Evolutionary conservation across 306 rosid species (phyloP).

Genomic region (Psophocarpus tetragonolobus): DNA sequence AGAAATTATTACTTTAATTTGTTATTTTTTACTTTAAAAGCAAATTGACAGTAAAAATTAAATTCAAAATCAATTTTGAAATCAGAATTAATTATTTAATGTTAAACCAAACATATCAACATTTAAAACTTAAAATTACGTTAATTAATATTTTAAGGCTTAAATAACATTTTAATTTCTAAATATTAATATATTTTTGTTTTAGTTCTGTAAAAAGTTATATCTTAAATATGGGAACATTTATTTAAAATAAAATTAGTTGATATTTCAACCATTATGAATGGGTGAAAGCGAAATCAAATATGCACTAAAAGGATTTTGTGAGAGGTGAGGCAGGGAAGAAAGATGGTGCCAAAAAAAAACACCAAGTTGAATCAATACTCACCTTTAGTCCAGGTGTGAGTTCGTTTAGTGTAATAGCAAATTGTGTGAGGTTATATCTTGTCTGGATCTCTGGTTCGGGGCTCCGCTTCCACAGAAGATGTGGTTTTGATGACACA

Average conservation of each 20-base stretch:
- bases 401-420: constrained; percentile 79
- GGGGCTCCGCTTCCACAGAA: constrained; percentile 70
- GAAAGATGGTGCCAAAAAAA: not conserved
- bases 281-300: not conserved
- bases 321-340: too few species aligned
- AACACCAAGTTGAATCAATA: not conserved
- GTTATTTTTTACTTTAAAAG: not conserved
- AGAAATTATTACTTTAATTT: too few species aligned
- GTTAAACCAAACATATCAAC: not conserved
- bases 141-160: too few species aligned
- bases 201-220: too few species aligned
- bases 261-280: too few species aligned
- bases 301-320: not conserved
- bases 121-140: not conserved
- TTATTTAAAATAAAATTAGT: too few species aligned
- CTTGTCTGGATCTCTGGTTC: constrained; percentile 60
- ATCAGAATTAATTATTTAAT: not conserved
- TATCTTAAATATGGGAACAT: too few species aligned
- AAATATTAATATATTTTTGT: too few species aligned
- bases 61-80: not conserved
- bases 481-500: constrained; percentile 53
- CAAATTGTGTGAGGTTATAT: constrained; percentile 82
- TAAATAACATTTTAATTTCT: too few species aligned
- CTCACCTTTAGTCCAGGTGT: constrained; percentile 71
- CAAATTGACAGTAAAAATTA: not conserved